Base-by-base conservation (phyloP, 371 early-diverging fungal species). In the Lichtheimia ramosa region DNA sequence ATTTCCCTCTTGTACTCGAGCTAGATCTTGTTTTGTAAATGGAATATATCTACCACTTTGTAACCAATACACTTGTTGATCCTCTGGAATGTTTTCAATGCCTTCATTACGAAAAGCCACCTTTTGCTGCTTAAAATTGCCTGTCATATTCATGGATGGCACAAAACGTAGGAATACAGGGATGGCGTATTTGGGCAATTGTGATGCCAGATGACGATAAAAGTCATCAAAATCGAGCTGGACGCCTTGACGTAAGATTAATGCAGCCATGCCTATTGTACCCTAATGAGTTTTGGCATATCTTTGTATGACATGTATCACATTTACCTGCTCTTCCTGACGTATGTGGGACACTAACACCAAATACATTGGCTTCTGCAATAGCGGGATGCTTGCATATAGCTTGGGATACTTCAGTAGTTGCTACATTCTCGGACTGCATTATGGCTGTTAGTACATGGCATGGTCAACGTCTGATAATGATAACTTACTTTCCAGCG, bases 191-290 rank as follows among this genome's bases (percentile, higher is more conserved):
- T 67, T 69, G 5, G 89, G 89, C 43, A 89, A 53, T 16, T 71
- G 65, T 43, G 61, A 59, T 8, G 63, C 43, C 24, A 82, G 59
- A 51, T 69, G 69, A 7, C 53, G 50, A 14, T 69, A 66, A 15
- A 84, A 58, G 1, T 64, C 70, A n/a, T 50, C 59, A 16, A 74
- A 63, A 21, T 74, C 75, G 8, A 89, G 55, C 18, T 73, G 73
- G 50, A 69, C 65, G n/a, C 25, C 60, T 2, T 62, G 62, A 21
- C 62, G 56, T 27, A 65, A 59, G 3, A 71, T 25, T 59, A 91
- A 62, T 3, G 87, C 87, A 15, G 87, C 91, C 91, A 91, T 91
- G 39, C 89, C 89, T 7, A 24, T 28, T 57, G 83, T 87, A 48
- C 79, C 77, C 60, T 15, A 4, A 89, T 88, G 88, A 10, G 77